These are phyloP conservation scores for Halophytophthora polymorphica DNA, from an alignment of 352 stramenopile species.

Conservation along the genomic window DNA sequence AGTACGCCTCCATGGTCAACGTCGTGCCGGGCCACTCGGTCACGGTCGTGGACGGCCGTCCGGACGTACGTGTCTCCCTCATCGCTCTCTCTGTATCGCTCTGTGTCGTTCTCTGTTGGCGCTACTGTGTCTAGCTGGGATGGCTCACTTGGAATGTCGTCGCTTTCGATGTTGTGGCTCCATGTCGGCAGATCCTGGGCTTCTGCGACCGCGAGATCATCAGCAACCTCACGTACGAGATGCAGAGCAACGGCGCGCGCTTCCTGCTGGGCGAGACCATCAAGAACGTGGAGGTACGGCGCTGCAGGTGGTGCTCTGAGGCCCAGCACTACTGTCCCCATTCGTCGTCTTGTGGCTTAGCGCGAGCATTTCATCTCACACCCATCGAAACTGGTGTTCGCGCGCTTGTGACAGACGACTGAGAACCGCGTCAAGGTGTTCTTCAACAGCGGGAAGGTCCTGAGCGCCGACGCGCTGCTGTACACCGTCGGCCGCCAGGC, in stretches of 20 bases:
- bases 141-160: too few relatives aligned
- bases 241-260: constrained; percentile 85
- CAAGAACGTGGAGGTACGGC: constrained; percentile 65
- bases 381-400: too few relatives aligned
- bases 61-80: too few relatives aligned
- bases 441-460: constrained; percentile 80
- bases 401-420: constrained; percentile 76
- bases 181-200: constrained; percentile 52
- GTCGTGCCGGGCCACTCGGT: constrained; percentile 88
- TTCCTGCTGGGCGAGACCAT: constrained; percentile 84
- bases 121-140: too few relatives aligned
- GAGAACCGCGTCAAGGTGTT: constrained; percentile 69
- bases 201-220: constrained; percentile 88
- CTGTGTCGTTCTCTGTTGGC: too few relatives aligned
- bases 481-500: constrained; percentile 84
- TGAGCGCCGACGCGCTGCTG: constrained; percentile 77
- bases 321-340: too few relatives aligned
- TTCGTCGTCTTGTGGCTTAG: too few relatives aligned
- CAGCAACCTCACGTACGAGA: constrained; percentile 85
- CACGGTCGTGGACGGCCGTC: constrained; percentile 85
- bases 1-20: constrained; percentile 91
- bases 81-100: too few relatives aligned
- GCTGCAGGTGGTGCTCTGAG: too few relatives aligned
- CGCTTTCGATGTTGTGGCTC: too few relatives aligned
- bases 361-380: too few relatives aligned